Conservation (phyloP, 2,329 filamentous ascomycete genomes). For the Arthrobotrys musiformis region DNA sequence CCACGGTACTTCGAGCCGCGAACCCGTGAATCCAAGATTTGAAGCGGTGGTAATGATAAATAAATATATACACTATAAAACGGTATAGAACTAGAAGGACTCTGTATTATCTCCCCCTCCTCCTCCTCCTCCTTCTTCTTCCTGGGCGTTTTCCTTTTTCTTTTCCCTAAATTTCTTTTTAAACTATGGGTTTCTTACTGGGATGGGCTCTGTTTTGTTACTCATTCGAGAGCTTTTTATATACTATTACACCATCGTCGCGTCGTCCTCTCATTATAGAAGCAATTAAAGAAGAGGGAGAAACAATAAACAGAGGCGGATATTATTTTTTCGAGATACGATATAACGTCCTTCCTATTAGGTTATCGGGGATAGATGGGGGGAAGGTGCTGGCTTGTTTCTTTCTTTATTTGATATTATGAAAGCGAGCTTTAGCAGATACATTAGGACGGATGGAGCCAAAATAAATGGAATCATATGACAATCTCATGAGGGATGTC, state of each 20-base stretch:
- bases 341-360: background rate
- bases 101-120: background rate
- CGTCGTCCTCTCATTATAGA: background rate
- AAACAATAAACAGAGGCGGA: too few relatives aligned
- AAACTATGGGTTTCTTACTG: background rate
- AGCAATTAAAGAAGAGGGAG: background rate
- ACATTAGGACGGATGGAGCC: too few relatives aligned
- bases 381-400: too few relatives aligned
- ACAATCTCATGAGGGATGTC: too few relatives aligned
- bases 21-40: constrained; percentile 8
- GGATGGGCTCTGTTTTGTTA: background rate
- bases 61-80: background rate
- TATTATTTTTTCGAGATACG: background rate
- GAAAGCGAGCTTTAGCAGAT: too few relatives aligned
- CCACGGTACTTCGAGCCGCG: constrained; percentile 27
- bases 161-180: background rate
- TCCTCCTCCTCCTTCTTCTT: background rate
- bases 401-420: too few relatives aligned
- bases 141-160: background rate
- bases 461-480: too few relatives aligned
- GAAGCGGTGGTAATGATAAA: background rate
- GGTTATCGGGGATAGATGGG: background rate
- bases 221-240: background rate
- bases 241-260: background rate
- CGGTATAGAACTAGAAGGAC: constrained; percentile 4